phyloP scores from a whole-genome alignment of 176 grass and related monocot genomes.

The Ampelocalamus luodianensis region DNA sequence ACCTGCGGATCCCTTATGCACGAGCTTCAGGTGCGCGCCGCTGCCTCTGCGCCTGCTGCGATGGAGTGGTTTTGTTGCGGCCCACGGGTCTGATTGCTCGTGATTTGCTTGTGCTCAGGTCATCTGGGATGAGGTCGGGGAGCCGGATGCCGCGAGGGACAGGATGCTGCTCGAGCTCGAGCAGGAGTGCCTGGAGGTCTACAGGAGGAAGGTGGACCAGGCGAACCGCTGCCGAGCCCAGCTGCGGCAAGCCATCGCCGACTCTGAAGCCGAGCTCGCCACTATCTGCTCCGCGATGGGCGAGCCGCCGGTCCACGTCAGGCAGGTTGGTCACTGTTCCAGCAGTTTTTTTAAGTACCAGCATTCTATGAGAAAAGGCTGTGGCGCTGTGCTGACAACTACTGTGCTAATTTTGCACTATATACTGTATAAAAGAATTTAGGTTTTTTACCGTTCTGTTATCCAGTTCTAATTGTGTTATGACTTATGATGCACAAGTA shows the following conservation, averaged over 20 bases:
- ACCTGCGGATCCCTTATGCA: constrained; percentile 60
- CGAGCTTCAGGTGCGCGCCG: constrained; percentile 62
- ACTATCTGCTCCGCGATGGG: constrained; percentile 66
- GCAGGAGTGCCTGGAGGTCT: constrained; percentile 66
- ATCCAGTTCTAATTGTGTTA: background rate
- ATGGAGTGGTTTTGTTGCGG: background rate
- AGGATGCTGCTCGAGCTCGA: constrained; percentile 65
- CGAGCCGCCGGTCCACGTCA: constrained; percentile 56
- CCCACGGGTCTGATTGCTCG: background rate
- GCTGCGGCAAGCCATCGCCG: constrained; percentile 68
- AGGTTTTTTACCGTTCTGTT: background rate
- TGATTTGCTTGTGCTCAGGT: constrained; percentile 37
- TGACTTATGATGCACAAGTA: background rate
- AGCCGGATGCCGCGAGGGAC: constrained; percentile 57
- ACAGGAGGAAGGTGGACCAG: constrained; percentile 70
- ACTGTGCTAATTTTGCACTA: background rate
- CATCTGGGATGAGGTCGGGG: constrained; percentile 77
- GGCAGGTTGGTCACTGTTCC: constrained; percentile 51
- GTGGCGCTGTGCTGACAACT: background rate
- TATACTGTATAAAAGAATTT: background rate
- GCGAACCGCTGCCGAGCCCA: constrained; percentile 67
- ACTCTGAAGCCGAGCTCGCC: constrained; percentile 65
- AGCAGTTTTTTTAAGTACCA: background rate
- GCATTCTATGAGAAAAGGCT: background rate
- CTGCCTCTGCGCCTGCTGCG: background rate